These are phyloP conservation scores for Elongisporangium undulatum DNA, from an alignment of 352 stramenopile genomes.

Conservation along the genomic window DNA sequence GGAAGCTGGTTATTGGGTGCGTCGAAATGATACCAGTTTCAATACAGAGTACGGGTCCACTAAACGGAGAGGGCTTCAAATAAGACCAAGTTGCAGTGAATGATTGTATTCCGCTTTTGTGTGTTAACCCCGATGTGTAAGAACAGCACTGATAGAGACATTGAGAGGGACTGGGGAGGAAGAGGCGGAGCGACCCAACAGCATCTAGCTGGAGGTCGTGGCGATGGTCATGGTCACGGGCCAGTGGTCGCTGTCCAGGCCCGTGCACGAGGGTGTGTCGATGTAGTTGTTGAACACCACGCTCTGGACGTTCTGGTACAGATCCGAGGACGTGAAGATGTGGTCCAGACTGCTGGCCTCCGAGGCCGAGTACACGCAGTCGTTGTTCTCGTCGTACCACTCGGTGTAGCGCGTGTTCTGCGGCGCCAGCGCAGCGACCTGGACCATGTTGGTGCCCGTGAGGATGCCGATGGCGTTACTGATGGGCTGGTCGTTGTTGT, in stretches of 20 bases:
- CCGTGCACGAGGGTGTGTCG: conserved; percentile 42
- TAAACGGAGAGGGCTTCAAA: background rate
- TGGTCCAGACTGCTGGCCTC: conserved; percentile 56
- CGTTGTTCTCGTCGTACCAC: conserved; percentile 59
- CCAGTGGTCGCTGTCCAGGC: conserved; percentile 61
- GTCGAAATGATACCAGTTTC: too few relatives aligned
- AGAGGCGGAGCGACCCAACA: too few relatives aligned
- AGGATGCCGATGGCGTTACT: conserved; percentile 47
- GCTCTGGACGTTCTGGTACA: conserved; percentile 28
- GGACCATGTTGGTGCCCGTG: conserved; percentile 33
- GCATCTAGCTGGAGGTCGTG: conserved; percentile 1
- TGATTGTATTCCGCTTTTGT: background rate
- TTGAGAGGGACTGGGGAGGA: background rate
- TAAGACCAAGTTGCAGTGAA: background rate
- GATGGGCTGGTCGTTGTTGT: conserved; percentile 59
- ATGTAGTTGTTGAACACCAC: conserved; percentile 50
- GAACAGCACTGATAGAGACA: background rate
- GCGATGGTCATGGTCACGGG: conserved; percentile 31
- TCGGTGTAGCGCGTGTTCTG: conserved; percentile 47
- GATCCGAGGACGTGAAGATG: conserved; percentile 52
- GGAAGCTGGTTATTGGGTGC: background rate
- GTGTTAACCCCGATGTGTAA: background rate
- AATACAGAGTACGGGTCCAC: background rate
- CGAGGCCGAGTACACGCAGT: conserved; percentile 43
- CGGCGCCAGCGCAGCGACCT: conserved; percentile 31